phyloP scores from a whole-genome alignment of 2,329 filamentous ascomycete species.

The Chrysosporium keratinophilum region DNA sequence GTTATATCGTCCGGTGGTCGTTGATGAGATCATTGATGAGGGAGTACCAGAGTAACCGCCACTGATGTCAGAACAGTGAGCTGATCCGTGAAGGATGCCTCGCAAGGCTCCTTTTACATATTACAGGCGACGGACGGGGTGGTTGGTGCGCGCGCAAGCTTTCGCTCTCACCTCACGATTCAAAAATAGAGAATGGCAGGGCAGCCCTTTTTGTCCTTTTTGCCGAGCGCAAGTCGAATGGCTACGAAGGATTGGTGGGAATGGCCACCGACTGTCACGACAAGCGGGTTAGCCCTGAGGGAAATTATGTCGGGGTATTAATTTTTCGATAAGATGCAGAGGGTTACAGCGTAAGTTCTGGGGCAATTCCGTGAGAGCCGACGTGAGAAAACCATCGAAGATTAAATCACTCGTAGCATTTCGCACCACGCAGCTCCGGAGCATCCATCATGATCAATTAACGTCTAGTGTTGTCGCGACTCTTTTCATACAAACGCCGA shows the following conservation, averaged over 20 bases:
- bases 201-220: not conserved
- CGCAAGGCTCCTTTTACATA: slow-evolving; percentile 1
- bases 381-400: not conserved
- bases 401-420: not conserved
- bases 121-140: not conserved
- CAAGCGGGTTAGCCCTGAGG: not conserved
- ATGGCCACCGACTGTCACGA: slow-evolving; percentile 1
- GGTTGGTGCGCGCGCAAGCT: not conserved
- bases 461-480: too few relatives aligned
- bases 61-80: slow-evolving; percentile 2
- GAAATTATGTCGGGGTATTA: not conserved
- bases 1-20: not conserved
- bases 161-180: too few relatives aligned
- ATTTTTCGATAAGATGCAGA: not conserved
- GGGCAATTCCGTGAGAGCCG: slow-evolving; percentile 4
- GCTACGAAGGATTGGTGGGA: slow-evolving; percentile 3
- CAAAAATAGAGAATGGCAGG: not conserved
- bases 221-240: not conserved
- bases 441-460: too few relatives aligned
- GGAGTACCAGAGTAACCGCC: not conserved
- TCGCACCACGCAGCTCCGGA: not conserved
- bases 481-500: too few relatives aligned
- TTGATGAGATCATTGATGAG: slow-evolving; percentile 1
- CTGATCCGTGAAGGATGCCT: not conserved
- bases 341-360: not conserved